A percentile compares a stretch with the other conserved stretches of the same genome.
Conservation (phyloP, 768 basidiomycete genomes). For the Suillus tomentosus region DNA sequence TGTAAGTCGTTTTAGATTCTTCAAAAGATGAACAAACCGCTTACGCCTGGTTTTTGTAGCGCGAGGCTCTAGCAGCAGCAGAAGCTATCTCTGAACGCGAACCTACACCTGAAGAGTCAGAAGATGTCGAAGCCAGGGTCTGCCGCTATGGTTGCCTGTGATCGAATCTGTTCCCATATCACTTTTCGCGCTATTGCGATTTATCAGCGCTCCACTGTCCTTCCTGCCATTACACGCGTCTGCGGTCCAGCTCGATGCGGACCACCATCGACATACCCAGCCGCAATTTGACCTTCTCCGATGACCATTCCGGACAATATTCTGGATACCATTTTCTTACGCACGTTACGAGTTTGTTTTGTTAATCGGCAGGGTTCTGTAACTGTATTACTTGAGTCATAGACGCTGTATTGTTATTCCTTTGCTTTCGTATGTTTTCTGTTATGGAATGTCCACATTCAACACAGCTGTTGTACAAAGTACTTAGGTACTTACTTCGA, state of each 20-base stretch:
- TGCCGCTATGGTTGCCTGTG: constrained; percentile 22
- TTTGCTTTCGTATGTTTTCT: constrained; percentile 4
- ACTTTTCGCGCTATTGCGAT: neutral
- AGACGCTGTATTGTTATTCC: constrained; percentile 30
- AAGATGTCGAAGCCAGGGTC: constrained; percentile 20
- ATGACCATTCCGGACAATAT: constrained; percentile 13
- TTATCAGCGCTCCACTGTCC: neutral
- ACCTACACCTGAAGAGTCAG: constrained; percentile 12
- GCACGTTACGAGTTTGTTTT: constrained; percentile 1
- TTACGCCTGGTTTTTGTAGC: constrained; percentile 3
- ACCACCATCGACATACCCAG: neutral
- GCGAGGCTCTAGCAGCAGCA: constrained; percentile 17
- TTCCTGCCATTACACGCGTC: neutral
- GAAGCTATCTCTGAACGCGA: constrained; percentile 17
- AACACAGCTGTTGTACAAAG: neutral
- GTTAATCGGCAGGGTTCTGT: neutral
- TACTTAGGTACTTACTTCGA: neutral
- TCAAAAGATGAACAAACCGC: neutral
- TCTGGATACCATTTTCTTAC: constrained; percentile 10
- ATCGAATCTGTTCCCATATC: neutral
- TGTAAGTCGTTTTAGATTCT: constrained; percentile 20
- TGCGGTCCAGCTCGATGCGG: constrained; percentile 2
- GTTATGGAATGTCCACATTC: neutral
- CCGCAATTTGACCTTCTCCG: neutral
- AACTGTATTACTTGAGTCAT: constrained; percentile 23